phyloP scores from a whole-genome alignment of 768 basidiomycete species.

The Daedaleopsis sinensis region DNA sequence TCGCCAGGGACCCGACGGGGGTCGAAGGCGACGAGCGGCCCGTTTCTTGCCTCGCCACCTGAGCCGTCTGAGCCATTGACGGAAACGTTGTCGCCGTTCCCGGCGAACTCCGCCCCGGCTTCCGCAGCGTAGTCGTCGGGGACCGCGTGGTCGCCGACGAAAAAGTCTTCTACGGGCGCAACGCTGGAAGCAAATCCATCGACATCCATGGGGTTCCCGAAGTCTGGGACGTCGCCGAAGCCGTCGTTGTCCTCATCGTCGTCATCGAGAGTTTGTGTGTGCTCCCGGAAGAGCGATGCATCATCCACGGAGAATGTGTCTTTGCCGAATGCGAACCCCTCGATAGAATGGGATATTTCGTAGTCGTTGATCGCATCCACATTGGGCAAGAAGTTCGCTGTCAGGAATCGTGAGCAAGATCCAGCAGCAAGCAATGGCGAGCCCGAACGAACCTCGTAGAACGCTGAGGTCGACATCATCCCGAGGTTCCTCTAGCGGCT shows the following conservation, averaged over 20 bases:
- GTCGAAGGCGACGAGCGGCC: conserved; percentile 78
- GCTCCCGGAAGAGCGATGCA: conserved; percentile 59
- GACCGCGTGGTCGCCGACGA: conserved; percentile 61
- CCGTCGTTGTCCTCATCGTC: conserved; percentile 45
- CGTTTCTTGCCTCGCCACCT: conserved; percentile 36
- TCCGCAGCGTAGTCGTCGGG: conserved; percentile 46
- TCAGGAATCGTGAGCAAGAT: conserved; percentile 10
- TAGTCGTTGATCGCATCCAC: conserved; percentile 62
- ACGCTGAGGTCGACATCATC: conserved; percentile 67
- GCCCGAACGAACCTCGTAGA: conserved; percentile 53
- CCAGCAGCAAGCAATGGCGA: not conserved
- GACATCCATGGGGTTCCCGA: conserved; percentile 39
- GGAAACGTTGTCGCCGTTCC: conserved; percentile 49
- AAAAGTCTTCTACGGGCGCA: conserved; percentile 63
- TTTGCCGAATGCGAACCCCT: conserved; percentile 81
- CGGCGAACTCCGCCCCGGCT: conserved; percentile 41
- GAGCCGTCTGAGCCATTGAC: conserved; percentile 44
- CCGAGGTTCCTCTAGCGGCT: conserved; percentile 66
- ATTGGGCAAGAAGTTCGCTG: conserved; percentile 77
- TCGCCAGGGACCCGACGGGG: conserved; percentile 77
- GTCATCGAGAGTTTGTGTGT: conserved; percentile 42
- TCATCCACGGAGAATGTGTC: conserved; percentile 66
- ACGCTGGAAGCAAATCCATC: conserved; percentile 39
- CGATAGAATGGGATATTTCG: conserved; percentile 80
- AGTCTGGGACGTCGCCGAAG: conserved; percentile 41